Conservation (phyloP, 2,329 filamentous ascomycete species). For the Aspergillus awamori region DNA sequence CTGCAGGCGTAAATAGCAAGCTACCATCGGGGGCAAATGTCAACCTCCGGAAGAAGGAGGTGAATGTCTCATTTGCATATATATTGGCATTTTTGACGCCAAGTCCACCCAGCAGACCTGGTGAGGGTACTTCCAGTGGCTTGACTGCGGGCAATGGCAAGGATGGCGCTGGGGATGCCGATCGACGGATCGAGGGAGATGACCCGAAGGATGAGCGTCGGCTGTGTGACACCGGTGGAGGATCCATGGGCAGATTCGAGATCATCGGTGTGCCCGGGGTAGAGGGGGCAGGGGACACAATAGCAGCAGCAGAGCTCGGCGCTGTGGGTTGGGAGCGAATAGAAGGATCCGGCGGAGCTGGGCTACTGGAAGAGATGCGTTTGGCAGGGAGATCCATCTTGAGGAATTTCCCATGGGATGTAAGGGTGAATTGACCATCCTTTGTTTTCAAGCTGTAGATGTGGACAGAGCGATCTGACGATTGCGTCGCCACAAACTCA, state of each 20-base stretch:
- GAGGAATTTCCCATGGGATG: slow-evolving; percentile 76
- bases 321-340: slow-evolving; percentile 36
- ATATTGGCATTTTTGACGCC: slow-evolving; percentile 83
- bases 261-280: slow-evolving; percentile 93
- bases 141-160: slow-evolving; percentile 94
- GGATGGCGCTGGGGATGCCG: slow-evolving; percentile 89
- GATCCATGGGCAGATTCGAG: slow-evolving; percentile 91
- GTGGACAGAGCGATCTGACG: slow-evolving; percentile 95
- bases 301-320: slow-evolving; percentile 54
- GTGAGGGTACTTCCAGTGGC: slow-evolving; percentile 86
- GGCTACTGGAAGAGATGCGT: slow-evolving; percentile 87
- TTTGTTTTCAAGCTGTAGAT: slow-evolving; percentile 97
- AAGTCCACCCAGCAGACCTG: slow-evolving; percentile 63
- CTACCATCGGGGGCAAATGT: slow-evolving; percentile 96
- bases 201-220: slow-evolving; percentile 90
- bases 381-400: slow-evolving; percentile 93
- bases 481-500: slow-evolving; percentile 97
- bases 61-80: slow-evolving; percentile 95
- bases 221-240: slow-evolving; percentile 87
- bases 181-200: slow-evolving; percentile 75
- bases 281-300: slow-evolving; percentile 84
- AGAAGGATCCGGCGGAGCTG: slow-evolving; percentile 78
- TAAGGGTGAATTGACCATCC: slow-evolving; percentile 88
- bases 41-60: slow-evolving; percentile 91
- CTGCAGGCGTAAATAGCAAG: slow-evolving; percentile 88